phyloP scores from a whole-genome alignment of 164 flowering plant species.

The Taxillus chinensis region DNA sequence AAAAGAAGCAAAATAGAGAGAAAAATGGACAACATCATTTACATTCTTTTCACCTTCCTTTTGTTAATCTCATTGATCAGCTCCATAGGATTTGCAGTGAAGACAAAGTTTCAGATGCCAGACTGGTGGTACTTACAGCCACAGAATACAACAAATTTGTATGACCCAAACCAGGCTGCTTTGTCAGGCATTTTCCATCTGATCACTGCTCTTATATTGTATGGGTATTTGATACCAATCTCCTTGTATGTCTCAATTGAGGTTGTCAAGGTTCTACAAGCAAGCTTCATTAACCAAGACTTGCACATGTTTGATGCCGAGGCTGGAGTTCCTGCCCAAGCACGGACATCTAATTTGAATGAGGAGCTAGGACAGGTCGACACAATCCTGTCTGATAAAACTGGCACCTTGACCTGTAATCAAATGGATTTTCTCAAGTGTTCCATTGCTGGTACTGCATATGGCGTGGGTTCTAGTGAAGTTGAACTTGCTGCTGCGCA shows the following conservation, averaged over 20 bases:
- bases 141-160: slow-evolving; percentile 16
- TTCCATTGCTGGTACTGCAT: slow-evolving; percentile 80
- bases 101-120: slow-evolving; percentile 47
- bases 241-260: slow-evolving; percentile 92
- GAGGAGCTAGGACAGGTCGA: slow-evolving; percentile 98
- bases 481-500: slow-evolving; percentile 84
- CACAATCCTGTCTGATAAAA: slow-evolving; percentile 88
- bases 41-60: slow-evolving; percentile 59
- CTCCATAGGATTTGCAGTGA: slow-evolving; percentile 66
- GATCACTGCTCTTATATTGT: slow-evolving; percentile 77
- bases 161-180: slow-evolving; percentile 39
- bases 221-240: slow-evolving; percentile 85
- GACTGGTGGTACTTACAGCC: slow-evolving; percentile 74
- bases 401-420: slow-evolving; percentile 92
- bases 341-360: slow-evolving; percentile 86
- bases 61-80: slow-evolving; percentile 58
- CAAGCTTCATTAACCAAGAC: slow-evolving; percentile 73
- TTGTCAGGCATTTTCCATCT: slow-evolving; percentile 56
- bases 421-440: slow-evolving; percentile 97
- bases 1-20: slow-evolving; percentile 73
- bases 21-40: slow-evolving; percentile 76
- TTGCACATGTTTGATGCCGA: slow-evolving; percentile 81
- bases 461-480: slow-evolving; percentile 74
- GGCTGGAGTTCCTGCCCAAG: slow-evolving; percentile 58
- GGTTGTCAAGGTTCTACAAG: slow-evolving; percentile 85